Evolutionary conservation across 257 asterid genomes (phyloP), one percentile per base, ranked within the genome.

Genomic region (Capsicum rhomboideum): DNA sequence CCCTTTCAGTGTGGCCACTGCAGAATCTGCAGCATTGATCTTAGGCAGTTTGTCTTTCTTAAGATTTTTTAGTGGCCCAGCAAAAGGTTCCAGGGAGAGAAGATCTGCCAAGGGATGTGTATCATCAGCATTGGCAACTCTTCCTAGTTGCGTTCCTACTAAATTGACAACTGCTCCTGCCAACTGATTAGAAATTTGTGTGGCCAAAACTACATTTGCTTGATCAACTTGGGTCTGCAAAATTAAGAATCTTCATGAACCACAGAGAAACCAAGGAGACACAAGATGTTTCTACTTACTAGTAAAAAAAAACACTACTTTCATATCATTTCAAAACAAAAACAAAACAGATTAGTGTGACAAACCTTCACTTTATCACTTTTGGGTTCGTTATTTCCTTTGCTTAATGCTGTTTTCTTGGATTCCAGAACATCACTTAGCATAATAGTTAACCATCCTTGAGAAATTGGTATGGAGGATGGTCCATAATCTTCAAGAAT

Each of bases 401-500:
- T 91, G 58, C 86, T 37, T 87, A 92, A 88, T 61, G 90, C 83
- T 54, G 87, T 87, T 85, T 93, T 97, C 89, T 89, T 93, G 90
- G 87, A 88, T 87, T 85, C 91, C 79, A 97, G 90, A 85, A 92
- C 83, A 86, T 97, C 97, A 21, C 90, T 88, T 58, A 97, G 88
- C 88, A 95, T 88, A 82, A 97, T 80, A 83, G 96, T 91, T 86
- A 97, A 89, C 99, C 99, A 97, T 88, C 96, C 99, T 89, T 97
- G 99, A 89, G 99, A 95, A 83, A 95, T 95, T 34, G 97, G 94
- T 67, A 97, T 55, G 52, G 98, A 90, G 46, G 98, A 95, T 80
- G 98, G 98, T 79, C 99, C 99, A 87, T 92, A 97, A 88, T 95
- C 99, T 88, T 97, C 98, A 86, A 97, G 98, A 88, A 97, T 89